Percentiles rank a stretch among this genome's conserved stretches.
Evolutionary conservation across 805 yeast genomes (phyloP).

Genomic region (Metschnikowia arizonensis): DNA sequence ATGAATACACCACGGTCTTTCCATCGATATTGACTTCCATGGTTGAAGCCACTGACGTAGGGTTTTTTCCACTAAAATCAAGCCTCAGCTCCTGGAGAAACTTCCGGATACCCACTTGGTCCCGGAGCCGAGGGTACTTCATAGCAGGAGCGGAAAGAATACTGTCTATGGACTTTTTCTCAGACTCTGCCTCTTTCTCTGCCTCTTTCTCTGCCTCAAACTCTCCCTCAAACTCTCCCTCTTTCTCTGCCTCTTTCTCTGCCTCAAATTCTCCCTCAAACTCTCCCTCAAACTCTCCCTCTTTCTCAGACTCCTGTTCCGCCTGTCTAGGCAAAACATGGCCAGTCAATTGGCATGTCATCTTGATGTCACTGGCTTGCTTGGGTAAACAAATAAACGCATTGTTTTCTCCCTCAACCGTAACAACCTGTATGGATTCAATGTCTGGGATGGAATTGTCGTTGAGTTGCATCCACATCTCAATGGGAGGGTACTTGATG

Average conservation of each 20-base stretch:
- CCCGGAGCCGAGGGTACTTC: constrained; percentile 26
- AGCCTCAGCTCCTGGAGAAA: constrained; percentile 38
- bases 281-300: too few relatives aligned
- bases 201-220: too few relatives aligned
- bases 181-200: too few relatives aligned
- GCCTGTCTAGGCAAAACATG: constrained; percentile 20
- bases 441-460: constrained; percentile 34
- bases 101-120: constrained; percentile 41
- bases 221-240: too few relatives aligned
- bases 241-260: too few relatives aligned
- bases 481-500: constrained; percentile 48
- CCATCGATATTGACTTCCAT: constrained; percentile 39
- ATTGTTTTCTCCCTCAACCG: constrained; percentile 44
- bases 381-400: constrained; percentile 42
- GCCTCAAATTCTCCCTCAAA: too few relatives aligned
- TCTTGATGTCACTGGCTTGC: constrained; percentile 40
- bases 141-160: constrained; percentile 20
- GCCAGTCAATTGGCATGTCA: constrained; percentile 38
- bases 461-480: constrained; percentile 49
- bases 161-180: too few relatives aligned
- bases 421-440: constrained; percentile 38
- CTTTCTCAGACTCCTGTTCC: background rate
- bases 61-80: constrained; percentile 36
- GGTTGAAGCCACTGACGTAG: constrained; percentile 35
- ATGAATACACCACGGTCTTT: constrained; percentile 39